Base-by-base conservation (phyloP, 257 asterid species). In the Solanum bukasovii region DNA sequence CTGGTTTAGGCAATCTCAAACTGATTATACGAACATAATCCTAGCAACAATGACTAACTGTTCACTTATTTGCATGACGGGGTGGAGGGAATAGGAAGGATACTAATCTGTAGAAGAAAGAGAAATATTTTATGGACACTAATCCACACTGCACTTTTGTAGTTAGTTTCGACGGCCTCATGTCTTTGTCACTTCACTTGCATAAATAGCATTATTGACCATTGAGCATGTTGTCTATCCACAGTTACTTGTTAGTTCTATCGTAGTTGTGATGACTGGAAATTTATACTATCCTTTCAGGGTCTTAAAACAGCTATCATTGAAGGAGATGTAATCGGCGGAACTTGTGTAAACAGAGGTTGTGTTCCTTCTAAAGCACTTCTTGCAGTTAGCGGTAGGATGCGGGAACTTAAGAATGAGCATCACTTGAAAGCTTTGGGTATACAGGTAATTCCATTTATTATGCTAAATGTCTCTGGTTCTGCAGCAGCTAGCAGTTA, bases 361-460 rank as follows among this genome's bases (percentile, higher is more conserved):
- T 94, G 98, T 70, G 98, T 95, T 85, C 98, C 99, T 88, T 96
- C 99, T 83, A 95, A 95, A 91, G 98, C 98, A 79, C 98, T 95
- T 89, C 94, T 95, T 85, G 98, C 98, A 79, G 98, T 93, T 61
- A 95, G 98, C 87, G 98, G 98, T 49, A 92, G 98, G 84, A 96
- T 95, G 98, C 91, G 98, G 68, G 98, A 95, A 88, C 98, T 96
- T 92, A 98, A 94, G 88, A 93, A 93, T 86, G 97, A 93, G 86
- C 98, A 93, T 40, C 99, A 94, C 85, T 88, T 96, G 96, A 95
- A 96, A 90, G 91, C 98, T 65, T 95, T 96, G 65, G 98, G 99
- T 87, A 90, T 96, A 89, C 99, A 93, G 98, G 99, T 96, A 89
- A 81, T 78, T 87, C 83, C 89, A 25, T 38, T 87, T 91, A 25